A percentile compares a stretch with the other conserved stretches of the same genome.
These are phyloP conservation scores for Pythium phragmitis DNA, from an alignment of 352 stramenopile species.

Conservation along the genomic window DNA sequence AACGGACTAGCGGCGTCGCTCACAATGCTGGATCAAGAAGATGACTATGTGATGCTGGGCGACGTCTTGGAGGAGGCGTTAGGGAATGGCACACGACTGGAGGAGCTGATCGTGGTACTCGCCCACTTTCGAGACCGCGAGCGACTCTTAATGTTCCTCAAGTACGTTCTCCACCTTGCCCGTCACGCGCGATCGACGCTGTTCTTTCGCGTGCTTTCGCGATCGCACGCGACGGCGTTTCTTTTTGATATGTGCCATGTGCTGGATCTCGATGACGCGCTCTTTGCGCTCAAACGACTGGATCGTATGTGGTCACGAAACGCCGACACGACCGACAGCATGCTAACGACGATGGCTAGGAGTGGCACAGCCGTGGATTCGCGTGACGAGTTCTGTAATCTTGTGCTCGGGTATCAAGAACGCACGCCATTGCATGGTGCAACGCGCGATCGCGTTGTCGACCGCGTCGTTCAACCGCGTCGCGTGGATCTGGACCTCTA, in stretches of 20 bases:
- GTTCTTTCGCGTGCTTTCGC: constrained; percentile 55
- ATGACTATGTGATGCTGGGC: constrained; percentile 38
- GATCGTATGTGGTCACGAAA: constrained; percentile 47
- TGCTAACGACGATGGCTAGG: constrained; percentile 17
- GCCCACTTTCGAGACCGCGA: constrained; percentile 40
- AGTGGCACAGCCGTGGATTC: constrained; percentile 19
- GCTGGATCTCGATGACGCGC: constrained; percentile 58
- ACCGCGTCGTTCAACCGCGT: constrained; percentile 8
- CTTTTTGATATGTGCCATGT: constrained; percentile 69
- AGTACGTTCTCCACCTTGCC: constrained; percentile 41
- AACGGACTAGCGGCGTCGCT: constrained; percentile 49
- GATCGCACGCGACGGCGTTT: constrained; percentile 48
- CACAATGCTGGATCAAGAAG: constrained; percentile 32
- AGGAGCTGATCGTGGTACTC: constrained; percentile 51
- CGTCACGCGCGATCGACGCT: constrained; percentile 27
- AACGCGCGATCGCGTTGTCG: neutral
- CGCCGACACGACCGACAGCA: constrained; percentile 29
- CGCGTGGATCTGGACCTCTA: neutral
- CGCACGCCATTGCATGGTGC: neutral
- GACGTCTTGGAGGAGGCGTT: constrained; percentile 50
- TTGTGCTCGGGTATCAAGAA: constrained; percentile 56
- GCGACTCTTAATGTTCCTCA: constrained; percentile 41
- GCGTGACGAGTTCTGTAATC: constrained; percentile 65
- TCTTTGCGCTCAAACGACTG: constrained; percentile 61
- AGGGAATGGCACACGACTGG: constrained; percentile 31